These are phyloP conservation scores for Yarrowia sp. DNA, from an alignment of 805 yeast genomes.

Conservation along the genomic window DNA sequence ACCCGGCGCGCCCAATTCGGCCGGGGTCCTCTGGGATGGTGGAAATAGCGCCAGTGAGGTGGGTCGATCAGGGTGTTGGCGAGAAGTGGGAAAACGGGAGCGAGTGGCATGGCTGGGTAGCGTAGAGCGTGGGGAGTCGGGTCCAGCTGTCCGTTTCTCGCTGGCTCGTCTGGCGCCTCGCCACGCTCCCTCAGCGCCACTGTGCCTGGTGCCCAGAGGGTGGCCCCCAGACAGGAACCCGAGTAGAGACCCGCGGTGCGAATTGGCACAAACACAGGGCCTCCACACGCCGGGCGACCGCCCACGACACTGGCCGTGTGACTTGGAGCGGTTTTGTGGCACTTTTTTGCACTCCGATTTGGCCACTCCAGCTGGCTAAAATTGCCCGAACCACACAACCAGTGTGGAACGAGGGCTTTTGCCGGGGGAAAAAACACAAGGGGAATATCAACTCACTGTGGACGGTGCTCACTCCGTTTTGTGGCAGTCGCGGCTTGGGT, in stretches of 20 bases:
- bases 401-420: no score
- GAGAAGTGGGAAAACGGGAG: neutral
- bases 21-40: neutral
- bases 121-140: neutral
- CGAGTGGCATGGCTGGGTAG: neutral
- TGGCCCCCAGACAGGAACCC: neutral
- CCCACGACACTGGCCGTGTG: neutral
- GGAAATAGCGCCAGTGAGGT: conserved; percentile 17
- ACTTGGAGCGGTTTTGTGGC: neutral
- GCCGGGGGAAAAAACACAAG: neutral
- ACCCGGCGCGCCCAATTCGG: conserved; percentile 2
- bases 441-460: neutral
- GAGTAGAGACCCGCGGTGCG: neutral
- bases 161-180: no score
- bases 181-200: neutral
- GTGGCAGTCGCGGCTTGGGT: neutral
- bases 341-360: neutral
- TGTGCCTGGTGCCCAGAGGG: neutral
- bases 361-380: conserved; percentile 5
- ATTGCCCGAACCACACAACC: neutral
- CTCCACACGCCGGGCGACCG: neutral
- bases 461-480: neutral
- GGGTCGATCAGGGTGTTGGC: conserved; percentile 4
- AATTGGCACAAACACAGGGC: neutral
- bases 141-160: neutral